Conservation (phyloP, 2,329 filamentous ascomycete species). For the Thelonectria olida region DNA sequence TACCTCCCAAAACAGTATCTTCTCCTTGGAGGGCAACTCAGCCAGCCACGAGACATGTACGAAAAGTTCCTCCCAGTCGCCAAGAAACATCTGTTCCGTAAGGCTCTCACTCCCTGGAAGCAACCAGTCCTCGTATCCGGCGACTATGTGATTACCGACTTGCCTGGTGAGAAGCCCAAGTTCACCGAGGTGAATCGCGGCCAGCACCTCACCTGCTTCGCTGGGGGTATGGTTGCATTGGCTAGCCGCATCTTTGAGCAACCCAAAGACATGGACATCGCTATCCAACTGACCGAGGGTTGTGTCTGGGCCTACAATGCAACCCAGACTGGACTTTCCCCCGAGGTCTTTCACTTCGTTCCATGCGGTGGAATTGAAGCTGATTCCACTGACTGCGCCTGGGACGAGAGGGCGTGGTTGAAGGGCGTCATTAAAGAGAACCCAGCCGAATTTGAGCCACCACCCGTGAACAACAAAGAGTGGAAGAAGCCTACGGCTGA, state of each 20-base stretch:
- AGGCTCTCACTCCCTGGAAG: constrained; percentile 68
- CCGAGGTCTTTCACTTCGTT: constrained; percentile 65
- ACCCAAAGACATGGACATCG: constrained; percentile 64
- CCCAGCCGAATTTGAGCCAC: constrained; percentile 35
- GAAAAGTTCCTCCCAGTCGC: constrained; percentile 54
- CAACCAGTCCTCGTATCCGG: constrained; percentile 71
- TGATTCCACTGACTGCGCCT: constrained; percentile 45
- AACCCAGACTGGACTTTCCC: constrained; percentile 66
- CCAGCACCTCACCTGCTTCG: constrained; percentile 72
- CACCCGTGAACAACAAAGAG: constrained; percentile 28
- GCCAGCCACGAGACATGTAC: constrained; percentile 44
- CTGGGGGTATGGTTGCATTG: constrained; percentile 73
- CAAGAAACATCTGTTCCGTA: constrained; percentile 70
- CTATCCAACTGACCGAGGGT: constrained; percentile 67
- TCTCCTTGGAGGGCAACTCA: constrained; percentile 67
- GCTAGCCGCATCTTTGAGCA: constrained; percentile 67
- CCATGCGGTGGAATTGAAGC: constrained; percentile 45
- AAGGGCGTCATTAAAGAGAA: constrained; percentile 37
- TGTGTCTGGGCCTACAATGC: constrained; percentile 71
- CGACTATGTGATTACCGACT: constrained; percentile 49
- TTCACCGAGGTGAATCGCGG: constrained; percentile 48
- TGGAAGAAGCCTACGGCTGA: constrained; percentile 39
- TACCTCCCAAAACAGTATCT: constrained; percentile 75
- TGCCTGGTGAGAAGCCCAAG: constrained; percentile 34
- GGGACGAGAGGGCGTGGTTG: constrained; percentile 45